Evolutionary conservation across 306 rosid species (phyloP), one percentile per base, ranked within the genome.

Genomic region (Fagus sylvatica): DNA sequence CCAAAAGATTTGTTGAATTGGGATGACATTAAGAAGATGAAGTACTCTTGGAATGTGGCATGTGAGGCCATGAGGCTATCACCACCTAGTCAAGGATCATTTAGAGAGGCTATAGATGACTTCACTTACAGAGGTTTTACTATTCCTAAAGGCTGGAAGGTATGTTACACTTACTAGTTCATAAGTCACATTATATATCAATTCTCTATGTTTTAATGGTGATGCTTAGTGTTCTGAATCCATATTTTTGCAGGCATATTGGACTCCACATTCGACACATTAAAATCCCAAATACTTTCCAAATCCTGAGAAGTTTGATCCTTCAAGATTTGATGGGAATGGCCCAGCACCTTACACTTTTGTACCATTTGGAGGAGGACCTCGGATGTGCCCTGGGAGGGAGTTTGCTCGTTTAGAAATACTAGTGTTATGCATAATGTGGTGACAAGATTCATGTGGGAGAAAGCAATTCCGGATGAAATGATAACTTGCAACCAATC

Each of bases 121-220:
- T 72, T 76, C 69, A 53, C 75, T n/a, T 81, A 32, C 55, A 74
- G 59, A 67, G 82, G 79, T 3, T 82, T 82, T n/a, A 79, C 75
- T 15, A 82, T 85, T 82, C 88, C 88, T 40, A 85, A 82, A 54
- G 88, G 80, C 0, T 82, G 86, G 84, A 79, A 85, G 88, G 88
- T 85, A 65, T 40, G 53, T 28, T 49, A 42, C 48, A 42, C 48
- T 42, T 0, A 42, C 11, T 1, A 42, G 7, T 11, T 7, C 48
- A 42, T 42, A 7, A 8, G 48, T 3, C 48, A 42, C 7, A 8
- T 7, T 42, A 1, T 42, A 42, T 11, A 42, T 42, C 48, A n/a
- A n/a, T 42, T 8, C 48, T 7, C 48, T 8, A 2, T 42, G 48
- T 42, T 8, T 42, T 42, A 42, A 42, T 42, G 48, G 48, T 42